Percentiles rank a stretch among this genome's conserved stretches.
These are phyloP conservation scores for Cardamine resedifolia DNA, from an alignment of 345 rosid genomes.

Conservation along the genomic window DNA sequence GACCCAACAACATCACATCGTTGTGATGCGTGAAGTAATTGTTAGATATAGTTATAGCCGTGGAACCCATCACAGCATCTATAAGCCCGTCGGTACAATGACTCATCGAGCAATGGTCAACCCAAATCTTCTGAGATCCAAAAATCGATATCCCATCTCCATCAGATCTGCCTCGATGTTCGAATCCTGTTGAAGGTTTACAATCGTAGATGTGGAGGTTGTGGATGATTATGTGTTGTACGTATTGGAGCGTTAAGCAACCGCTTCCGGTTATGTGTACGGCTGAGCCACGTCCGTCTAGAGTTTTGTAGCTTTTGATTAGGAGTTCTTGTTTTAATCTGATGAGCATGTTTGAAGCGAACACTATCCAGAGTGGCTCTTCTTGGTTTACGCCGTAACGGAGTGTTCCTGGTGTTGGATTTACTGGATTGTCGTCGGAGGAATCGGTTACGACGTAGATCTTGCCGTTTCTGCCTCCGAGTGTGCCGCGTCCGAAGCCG, in stretches of 20 bases:
- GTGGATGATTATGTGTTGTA: conserved; percentile 79
- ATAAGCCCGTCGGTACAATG: conserved; percentile 70
- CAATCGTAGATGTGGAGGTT: conserved; percentile 71
- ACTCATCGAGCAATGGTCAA: conserved; percentile 73
- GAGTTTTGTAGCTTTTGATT: conserved; percentile 68
- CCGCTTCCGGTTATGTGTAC: conserved; percentile 73
- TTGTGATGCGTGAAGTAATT: conserved; percentile 65
- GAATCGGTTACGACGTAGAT: conserved; percentile 84
- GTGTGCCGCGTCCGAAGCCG: conserved; percentile 65
- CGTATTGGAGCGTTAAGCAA: conserved; percentile 67
- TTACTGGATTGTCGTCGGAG: conserved; percentile 60
- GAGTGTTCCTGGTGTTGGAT: conserved; percentile 78
- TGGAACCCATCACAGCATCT: conserved; percentile 81
- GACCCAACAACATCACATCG: conserved; percentile 85
- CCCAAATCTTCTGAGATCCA: conserved; percentile 70
- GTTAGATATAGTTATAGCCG: conserved; percentile 78
- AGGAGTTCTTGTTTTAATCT: conserved; percentile 71
- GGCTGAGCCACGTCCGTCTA: conserved; percentile 78
- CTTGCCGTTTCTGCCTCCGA: conserved; percentile 71
- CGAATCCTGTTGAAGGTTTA: conserved; percentile 64
- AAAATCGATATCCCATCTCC: conserved; percentile 83
- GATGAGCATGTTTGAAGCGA: conserved; percentile 62
- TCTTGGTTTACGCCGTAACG: conserved; percentile 70
- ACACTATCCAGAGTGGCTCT: conserved; percentile 80
- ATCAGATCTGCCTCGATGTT: conserved; percentile 64